Conservation (phyloP, 164 flowering plant species). For the Kalanchoe fedtschenkoi region DNA sequence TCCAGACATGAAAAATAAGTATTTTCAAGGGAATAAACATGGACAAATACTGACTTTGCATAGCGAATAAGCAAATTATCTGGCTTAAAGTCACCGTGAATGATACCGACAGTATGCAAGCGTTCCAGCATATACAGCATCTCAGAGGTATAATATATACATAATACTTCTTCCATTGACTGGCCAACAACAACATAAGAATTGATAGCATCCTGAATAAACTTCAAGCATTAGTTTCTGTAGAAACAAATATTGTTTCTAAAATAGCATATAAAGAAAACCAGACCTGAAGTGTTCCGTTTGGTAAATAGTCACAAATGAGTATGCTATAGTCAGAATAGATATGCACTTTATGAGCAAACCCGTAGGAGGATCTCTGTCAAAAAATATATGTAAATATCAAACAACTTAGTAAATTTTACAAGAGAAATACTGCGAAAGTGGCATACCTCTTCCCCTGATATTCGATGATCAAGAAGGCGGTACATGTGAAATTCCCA, state of each 20-base stretch:
- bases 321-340: constrained; percentile 82
- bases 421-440: neutral
- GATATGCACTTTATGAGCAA: constrained; percentile 64
- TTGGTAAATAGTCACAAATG: constrained; percentile 56
- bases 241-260: constrained; percentile 1
- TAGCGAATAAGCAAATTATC: constrained; percentile 86
- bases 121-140: constrained; percentile 85
- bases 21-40: neutral
- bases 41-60: constrained; percentile 41
- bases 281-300: constrained; percentile 88
- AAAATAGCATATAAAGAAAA: neutral
- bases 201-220: constrained; percentile 85
- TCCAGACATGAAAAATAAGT: neutral
- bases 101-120: constrained; percentile 61
- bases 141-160: constrained; percentile 84
- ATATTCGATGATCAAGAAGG: constrained; percentile 65
- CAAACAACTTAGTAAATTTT: neutral
- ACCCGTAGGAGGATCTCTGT: constrained; percentile 81
- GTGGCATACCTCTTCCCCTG: constrained; percentile 44
- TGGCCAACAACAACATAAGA: constrained; percentile 50
- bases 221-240: neutral
- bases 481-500: constrained; percentile 99
- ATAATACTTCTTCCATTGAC: constrained; percentile 80
- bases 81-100: constrained; percentile 98
- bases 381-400: constrained; percentile 10